Evolutionary conservation across 768 basidiomycete species (phyloP), one percentile per base, ranked within the genome.

Genomic region (Phaeotremella skinneri): DNA sequence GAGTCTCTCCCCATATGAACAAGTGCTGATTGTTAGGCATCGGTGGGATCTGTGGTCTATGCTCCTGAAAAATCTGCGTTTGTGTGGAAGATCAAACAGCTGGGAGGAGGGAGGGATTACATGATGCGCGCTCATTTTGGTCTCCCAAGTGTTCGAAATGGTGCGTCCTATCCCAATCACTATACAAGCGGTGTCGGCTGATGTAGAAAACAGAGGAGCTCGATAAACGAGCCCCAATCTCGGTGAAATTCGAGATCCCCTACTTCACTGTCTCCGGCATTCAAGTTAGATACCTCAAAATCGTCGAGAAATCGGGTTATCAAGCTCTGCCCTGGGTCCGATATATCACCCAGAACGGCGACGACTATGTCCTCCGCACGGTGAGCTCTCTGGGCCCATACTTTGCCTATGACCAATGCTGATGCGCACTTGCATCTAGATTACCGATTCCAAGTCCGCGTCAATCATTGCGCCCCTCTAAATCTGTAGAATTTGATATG

Each of bases 261-360:
- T 98, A 98, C 79, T 98, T 97, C 76, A 98, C 94, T 0, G 91
- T 96, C n/a, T 93, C 91, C 0, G 93, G 93, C 3, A 92, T 97
- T 58, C 94, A 97, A 78, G 96, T 99, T 14, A 85, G 96, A 52
- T 98, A 98, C 78, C 83, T 99, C 63, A 98, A 98, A 79, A 91
- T 99, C 52, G 92, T 98, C 0, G 96, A 99, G 79, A 98, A 98
- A 82, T 91, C 89, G 61, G 96, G 92, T 20, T 98, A 99, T 77
- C 91, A 94, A 77, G 90, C 91, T 31, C 78, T 94, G 43, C 93
- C 92, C 1, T 96, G 93, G 93, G 93, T 98, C 59, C 81, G 92
- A 65, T 96, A 91, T 74, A 90, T 93, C 59, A 90, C 90, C 1
- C 72, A 78, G 58, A 77, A 78, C 50, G 78, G 78, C 27, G 80